Conservation (phyloP, 805 yeast genomes). For the Candida berthetii region DNA sequence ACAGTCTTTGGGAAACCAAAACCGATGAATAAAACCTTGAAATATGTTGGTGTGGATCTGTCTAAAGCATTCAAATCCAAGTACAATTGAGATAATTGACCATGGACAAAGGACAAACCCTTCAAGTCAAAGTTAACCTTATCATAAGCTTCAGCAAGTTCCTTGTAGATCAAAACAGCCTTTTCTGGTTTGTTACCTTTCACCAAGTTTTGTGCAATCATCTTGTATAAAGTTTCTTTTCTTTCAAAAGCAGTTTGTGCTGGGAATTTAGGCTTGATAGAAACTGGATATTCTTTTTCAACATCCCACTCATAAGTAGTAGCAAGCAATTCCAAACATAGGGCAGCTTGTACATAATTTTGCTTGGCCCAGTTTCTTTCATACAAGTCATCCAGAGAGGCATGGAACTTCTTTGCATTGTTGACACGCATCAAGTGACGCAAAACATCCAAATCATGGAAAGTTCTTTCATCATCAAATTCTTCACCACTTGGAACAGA, state of each 20-base stretch:
- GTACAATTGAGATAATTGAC: constrained; percentile 63
- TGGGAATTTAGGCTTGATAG: constrained; percentile 68
- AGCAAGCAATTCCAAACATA: constrained; percentile 72
- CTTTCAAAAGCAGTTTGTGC: constrained; percentile 75
- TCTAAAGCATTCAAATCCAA: constrained; percentile 60
- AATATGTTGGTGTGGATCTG: constrained; percentile 69
- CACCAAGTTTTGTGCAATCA: constrained; percentile 63
- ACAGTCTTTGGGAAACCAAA: constrained; percentile 76
- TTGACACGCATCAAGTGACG: constrained; percentile 73
- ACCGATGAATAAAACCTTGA: constrained; percentile 76
- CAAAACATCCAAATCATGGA: constrained; percentile 69
- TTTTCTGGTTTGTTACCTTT: constrained; percentile 73
- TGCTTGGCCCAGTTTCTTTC: constrained; percentile 52
- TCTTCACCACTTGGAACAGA: constrained; percentile 77
- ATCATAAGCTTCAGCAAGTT: constrained; percentile 69
- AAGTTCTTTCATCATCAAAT: constrained; percentile 82
- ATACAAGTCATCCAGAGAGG: constrained; percentile 72
- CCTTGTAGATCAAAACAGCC: constrained; percentile 74
- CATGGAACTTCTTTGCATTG: constrained; percentile 73
- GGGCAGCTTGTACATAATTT: constrained; percentile 77
- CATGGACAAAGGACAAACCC: constrained; percentile 68
- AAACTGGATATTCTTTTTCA: constrained; percentile 45
- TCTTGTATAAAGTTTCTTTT: constrained; percentile 63
- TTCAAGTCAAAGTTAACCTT: constrained; percentile 66
- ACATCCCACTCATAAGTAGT: constrained; percentile 72